Conservation (phyloP, 2,329 filamentous ascomycete species). For the Diaporthe sp. region DNA sequence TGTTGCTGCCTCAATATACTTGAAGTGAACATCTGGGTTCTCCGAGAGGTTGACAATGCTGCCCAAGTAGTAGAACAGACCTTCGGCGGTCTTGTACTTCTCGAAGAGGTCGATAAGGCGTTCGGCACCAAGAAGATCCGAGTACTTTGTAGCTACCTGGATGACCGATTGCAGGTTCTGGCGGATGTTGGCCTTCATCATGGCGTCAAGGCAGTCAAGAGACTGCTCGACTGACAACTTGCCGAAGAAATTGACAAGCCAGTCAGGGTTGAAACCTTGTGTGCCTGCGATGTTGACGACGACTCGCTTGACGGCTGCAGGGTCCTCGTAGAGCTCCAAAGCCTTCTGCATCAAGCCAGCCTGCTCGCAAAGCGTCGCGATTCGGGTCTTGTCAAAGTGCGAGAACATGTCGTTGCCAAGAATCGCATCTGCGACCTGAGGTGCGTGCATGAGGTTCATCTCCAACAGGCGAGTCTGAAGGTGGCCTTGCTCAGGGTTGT, state of each 20-base stretch:
- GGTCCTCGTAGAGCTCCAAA: slow-evolving; percentile 94
- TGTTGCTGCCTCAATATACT: slow-evolving; percentile 98
- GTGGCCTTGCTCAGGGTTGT: slow-evolving; percentile 92
- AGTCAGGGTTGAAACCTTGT: slow-evolving; percentile 90
- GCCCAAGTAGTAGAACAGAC: slow-evolving; percentile 97
- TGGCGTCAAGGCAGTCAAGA: slow-evolving; percentile 92
- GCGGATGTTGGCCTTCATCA: slow-evolving; percentile 96
- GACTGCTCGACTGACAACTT: slow-evolving; percentile 96
- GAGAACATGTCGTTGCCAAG: slow-evolving; percentile 99
- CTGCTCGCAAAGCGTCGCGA: slow-evolving; percentile 93
- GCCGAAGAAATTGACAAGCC: slow-evolving; percentile 93
- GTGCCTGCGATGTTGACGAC: slow-evolving; percentile 85
- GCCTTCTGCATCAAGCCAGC: slow-evolving; percentile 89
- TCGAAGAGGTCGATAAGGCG: slow-evolving; percentile 94
- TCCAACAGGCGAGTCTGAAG: slow-evolving; percentile 95
- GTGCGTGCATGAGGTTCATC: slow-evolving; percentile 97
- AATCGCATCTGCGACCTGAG: slow-evolving; percentile 97
- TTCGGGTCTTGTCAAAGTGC: slow-evolving; percentile 91
- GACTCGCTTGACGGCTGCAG: slow-evolving; percentile 89
- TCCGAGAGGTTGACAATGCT: slow-evolving; percentile 98
- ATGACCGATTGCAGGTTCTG: slow-evolving; percentile 96
- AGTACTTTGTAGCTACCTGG: slow-evolving; percentile 97
- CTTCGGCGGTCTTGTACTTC: slow-evolving; percentile 97
- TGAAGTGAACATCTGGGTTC: slow-evolving; percentile 96
- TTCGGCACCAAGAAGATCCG: slow-evolving; percentile 90